phyloP scores from a whole-genome alignment of 1,284 basidiomycete species.

The Ceratobasidium sp. region DNA sequence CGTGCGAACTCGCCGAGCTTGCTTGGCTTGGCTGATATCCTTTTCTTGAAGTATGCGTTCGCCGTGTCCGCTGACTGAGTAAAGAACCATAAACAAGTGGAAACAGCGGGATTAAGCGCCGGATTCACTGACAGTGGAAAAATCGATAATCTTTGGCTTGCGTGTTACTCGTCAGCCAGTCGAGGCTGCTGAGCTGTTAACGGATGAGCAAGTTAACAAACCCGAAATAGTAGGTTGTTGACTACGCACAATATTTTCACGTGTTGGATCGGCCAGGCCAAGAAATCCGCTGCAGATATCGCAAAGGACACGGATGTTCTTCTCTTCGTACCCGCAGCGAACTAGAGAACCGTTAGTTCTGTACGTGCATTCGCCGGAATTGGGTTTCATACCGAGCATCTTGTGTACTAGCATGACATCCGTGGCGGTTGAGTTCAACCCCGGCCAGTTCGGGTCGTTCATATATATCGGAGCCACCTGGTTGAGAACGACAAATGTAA shows the following conservation, averaged over 20 bases:
- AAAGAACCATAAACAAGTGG: neutral
- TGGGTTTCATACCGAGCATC: conserved; percentile 1
- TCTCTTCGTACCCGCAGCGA: neutral
- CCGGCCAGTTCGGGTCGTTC: neutral
- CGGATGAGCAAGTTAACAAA: neutral
- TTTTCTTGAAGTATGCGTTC: neutral
- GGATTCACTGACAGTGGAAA: conserved; percentile 12
- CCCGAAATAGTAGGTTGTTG: neutral
- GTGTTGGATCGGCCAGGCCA: conserved; percentile 1
- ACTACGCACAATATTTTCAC: conserved; percentile 6
- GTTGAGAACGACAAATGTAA: neutral
- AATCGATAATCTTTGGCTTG: conserved; percentile 4
- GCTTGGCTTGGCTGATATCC: neutral
- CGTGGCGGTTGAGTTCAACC: neutral
- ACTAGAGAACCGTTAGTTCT: neutral
- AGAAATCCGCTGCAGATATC: conserved; percentile 11
- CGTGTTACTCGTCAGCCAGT: neutral
- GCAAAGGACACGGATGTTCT: conserved; percentile 17
- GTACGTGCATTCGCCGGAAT: neutral
- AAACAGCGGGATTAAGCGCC: neutral
- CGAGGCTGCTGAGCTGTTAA: conserved; percentile 1
- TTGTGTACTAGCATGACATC: conserved; percentile 11
- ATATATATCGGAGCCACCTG: neutral
- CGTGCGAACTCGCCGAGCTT: neutral
- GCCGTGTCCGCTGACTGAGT: conserved; percentile 26